phyloP scores from a whole-genome alignment of 768 basidiomycete genomes.

The Amanita subjunquillea region DNA sequence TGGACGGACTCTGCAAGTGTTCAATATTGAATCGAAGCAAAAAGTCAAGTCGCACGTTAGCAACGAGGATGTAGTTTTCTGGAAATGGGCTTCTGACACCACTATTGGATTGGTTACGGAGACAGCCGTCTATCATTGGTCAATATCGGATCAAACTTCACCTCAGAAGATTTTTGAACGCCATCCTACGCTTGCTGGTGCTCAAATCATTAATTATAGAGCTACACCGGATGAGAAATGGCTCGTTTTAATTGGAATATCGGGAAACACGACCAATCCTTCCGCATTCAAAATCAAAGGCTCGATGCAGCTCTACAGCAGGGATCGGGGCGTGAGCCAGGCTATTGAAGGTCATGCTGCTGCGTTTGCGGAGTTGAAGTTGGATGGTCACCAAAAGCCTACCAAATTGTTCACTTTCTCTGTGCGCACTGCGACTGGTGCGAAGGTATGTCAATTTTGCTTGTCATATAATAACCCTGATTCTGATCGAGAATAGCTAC shows the following conservation, averaged over 20 bases:
- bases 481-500: slow-evolving; percentile 49
- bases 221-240: slow-evolving; percentile 90
- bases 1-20: slow-evolving; percentile 89
- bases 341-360: slow-evolving; percentile 99
- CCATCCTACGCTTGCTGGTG: slow-evolving; percentile 85
- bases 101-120: slow-evolving; percentile 96
- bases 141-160: slow-evolving; percentile 62
- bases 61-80: slow-evolving; percentile 92
- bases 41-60: slow-evolving; percentile 95
- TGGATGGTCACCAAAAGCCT: slow-evolving; percentile 75
- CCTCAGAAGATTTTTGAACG: slow-evolving; percentile 95
- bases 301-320: slow-evolving; percentile 93
- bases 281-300: slow-evolving; percentile 99
- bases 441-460: slow-evolving; percentile 57
- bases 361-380: slow-evolving; percentile 85
- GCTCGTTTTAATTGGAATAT: slow-evolving; percentile 94
- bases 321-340: slow-evolving; percentile 88
- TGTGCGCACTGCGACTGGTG: slow-evolving; percentile 92
- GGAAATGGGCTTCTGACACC: slow-evolving; percentile 95
- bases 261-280: slow-evolving; percentile 85
- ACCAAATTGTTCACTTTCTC: slow-evolving; percentile 95
- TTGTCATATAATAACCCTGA: background rate
- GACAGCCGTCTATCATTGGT: slow-evolving; percentile 88
- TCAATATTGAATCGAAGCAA: slow-evolving; percentile 95
- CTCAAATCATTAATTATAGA: slow-evolving; percentile 99